phyloP scores from a whole-genome alignment of 1,284 basidiomycete genomes.

The Dichomitus squalens region DNA sequence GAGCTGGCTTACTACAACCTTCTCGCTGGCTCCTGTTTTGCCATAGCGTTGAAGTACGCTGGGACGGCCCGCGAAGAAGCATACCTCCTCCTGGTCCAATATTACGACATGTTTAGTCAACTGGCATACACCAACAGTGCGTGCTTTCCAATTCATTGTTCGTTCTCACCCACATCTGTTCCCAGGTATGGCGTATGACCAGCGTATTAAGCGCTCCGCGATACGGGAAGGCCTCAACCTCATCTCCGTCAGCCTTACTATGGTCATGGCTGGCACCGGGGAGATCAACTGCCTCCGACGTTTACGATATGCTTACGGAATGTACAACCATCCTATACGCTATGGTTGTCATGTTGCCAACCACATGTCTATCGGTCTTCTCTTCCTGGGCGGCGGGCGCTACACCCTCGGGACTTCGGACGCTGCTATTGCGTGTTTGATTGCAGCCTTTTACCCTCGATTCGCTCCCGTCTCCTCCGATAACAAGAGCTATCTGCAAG shows the following conservation, averaged over 20 bases:
- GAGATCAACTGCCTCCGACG: constrained; percentile 89
- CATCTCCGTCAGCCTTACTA: constrained; percentile 82
- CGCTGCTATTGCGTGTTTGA: constrained; percentile 87
- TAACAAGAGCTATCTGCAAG: constrained; percentile 91
- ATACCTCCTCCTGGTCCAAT: constrained; percentile 78
- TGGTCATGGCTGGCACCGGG: constrained; percentile 97
- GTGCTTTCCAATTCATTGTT: constrained; percentile 24
- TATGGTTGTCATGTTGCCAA: constrained; percentile 93
- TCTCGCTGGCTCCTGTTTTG: constrained; percentile 89
- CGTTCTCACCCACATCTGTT: neutral
- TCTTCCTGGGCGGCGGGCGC: constrained; percentile 93
- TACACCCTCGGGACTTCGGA: constrained; percentile 93
- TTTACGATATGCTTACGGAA: constrained; percentile 91
- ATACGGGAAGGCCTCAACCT: constrained; percentile 89
- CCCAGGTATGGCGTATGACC: constrained; percentile 77
- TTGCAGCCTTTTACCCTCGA: constrained; percentile 90
- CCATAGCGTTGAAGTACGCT: constrained; percentile 90
- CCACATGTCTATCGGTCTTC: constrained; percentile 88
- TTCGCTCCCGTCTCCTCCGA: constrained; percentile 81
- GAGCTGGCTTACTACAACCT: constrained; percentile 91
- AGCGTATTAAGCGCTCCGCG: constrained; percentile 82
- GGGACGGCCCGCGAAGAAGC: constrained; percentile 90
- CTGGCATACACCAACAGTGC: constrained; percentile 65
- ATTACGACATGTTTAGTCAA: constrained; percentile 79
- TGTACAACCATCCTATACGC: constrained; percentile 78